phyloP scores from a whole-genome alignment of 2,329 filamentous ascomycete genomes.

The Penicillium sp. region DNA sequence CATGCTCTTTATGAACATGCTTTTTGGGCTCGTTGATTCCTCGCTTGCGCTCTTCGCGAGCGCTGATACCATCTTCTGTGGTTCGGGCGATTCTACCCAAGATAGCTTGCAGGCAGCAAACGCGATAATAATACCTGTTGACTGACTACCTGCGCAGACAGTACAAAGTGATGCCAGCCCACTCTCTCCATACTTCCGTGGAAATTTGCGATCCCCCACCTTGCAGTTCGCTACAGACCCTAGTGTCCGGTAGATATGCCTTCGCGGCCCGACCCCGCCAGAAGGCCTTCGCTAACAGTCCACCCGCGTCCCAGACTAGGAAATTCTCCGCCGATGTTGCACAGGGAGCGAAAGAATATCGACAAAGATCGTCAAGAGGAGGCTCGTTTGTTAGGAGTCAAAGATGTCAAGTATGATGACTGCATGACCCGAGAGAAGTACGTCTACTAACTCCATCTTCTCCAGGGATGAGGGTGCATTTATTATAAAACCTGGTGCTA shows the following conservation, averaged over 20 bases:
- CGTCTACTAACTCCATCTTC: constrained; percentile 2
- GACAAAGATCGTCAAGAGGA: constrained; percentile 16
- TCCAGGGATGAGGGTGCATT: constrained; percentile 19
- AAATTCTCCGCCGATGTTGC: constrained; percentile 16
- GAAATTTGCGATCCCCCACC: constrained; percentile 11
- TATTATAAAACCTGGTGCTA: constrained; percentile 27
- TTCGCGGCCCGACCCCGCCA: constrained; percentile 1
- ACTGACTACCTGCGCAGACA: constrained; percentile 4
- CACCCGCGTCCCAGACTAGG: constrained; percentile 6
- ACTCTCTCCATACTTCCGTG: constrained; percentile 7
- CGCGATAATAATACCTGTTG: neutral
- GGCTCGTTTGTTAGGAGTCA: constrained; percentile 18
- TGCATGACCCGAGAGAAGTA: neutral
- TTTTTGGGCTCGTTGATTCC: too few relatives aligned
- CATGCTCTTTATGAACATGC: too few relatives aligned
- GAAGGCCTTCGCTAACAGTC: constrained; percentile 11
- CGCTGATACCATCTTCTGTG: too few relatives aligned
- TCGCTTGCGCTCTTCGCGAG: too few relatives aligned
- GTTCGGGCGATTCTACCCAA: too few relatives aligned
- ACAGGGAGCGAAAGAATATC: constrained; percentile 6
- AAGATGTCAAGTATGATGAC: constrained; percentile 10
- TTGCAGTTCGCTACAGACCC: constrained; percentile 10
- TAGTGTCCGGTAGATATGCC: constrained; percentile 13
- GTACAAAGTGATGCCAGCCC: constrained; percentile 19
- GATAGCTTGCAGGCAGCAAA: too few relatives aligned